phyloP scores from a whole-genome alignment of 2,329 filamentous ascomycete species.

The Diaporthe citri region DNA sequence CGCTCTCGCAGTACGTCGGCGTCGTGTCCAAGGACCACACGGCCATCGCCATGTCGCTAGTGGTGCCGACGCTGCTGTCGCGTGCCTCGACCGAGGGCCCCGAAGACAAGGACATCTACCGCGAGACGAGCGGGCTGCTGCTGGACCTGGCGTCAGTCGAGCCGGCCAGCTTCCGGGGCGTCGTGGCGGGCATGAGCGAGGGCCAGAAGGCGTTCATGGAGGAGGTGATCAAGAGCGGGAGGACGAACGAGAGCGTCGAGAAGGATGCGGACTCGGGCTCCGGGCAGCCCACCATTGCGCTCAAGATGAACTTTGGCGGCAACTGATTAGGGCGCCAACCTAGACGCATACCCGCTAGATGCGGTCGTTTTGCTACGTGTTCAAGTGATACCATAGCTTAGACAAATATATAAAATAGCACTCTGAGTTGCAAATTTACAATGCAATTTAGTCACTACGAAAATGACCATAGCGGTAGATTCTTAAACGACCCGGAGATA shows the following conservation, averaged over 20 bases:
- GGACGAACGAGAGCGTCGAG: slow-evolving; percentile 58
- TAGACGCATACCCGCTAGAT: background rate
- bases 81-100: slow-evolving; percentile 76
- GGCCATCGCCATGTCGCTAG: slow-evolving; percentile 76
- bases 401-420: background rate
- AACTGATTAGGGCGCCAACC: background rate
- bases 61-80: slow-evolving; percentile 82
- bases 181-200: slow-evolving; percentile 78
- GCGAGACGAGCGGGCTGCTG: slow-evolving; percentile 81
- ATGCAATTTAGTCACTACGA: background rate
- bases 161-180: slow-evolving; percentile 77
- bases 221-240: slow-evolving; percentile 78
- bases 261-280: slow-evolving; percentile 57
- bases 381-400: slow-evolving; percentile 9
- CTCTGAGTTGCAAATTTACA: background rate
- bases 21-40: slow-evolving; percentile 60
- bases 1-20: slow-evolving; percentile 79
- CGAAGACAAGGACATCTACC: slow-evolving; percentile 66
- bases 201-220: slow-evolving; percentile 84
- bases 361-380: background rate
- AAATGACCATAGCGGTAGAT: background rate
- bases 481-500: background rate
- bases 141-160: slow-evolving; percentile 85
- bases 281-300: slow-evolving; percentile 83
- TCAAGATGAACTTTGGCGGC: slow-evolving; percentile 92